Base-by-base conservation (phyloP, 306 rosid species). In the Prunus campanulata region DNA sequence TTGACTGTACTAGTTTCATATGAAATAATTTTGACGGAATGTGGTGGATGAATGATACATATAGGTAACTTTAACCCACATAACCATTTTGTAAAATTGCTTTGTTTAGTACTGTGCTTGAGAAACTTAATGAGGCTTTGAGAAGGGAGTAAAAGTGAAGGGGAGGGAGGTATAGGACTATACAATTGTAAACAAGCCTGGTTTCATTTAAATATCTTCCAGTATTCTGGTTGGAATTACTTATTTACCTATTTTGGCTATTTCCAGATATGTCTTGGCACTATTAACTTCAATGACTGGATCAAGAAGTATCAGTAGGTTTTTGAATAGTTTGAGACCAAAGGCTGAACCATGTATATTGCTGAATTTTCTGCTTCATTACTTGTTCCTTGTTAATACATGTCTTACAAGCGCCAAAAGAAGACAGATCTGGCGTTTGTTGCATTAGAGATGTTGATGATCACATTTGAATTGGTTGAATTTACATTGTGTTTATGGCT, bases 401-500 rank as follows among this genome's bases (percentile, higher is more conserved):
- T 52, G 9, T 54, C 22, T 6, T 35, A 6, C 42, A 5, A 6
- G 42, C 42, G 52, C 56, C 42, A 52, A 24, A 20, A 25, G 19
- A 76, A 35, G 42, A 10, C 24, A 3, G 6, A 3, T 51, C 46
- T 27, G 39, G 27, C 46, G 48, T 35, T 54, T 10, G 22, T 55
- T 66, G 46, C 32, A 15, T n/a, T 11, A 11, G 11, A 60, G 48
- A 25, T 30, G 24, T 77, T 46, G 46, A 20, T 55, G 15, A 7
- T 42, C n/a, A 8, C 12, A 46, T 61, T 47, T 59, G 9, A 48
- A 3, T 30, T 10, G 24, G 18, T 25, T 18, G 16, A 60, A 5
- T 47, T 24, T 24, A 48, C 70, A 46, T 73, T 49, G 32, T 83
- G 78, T 66, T 68, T 25, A 32, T 74, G 69, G 75, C 74, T 35